These are phyloP conservation scores for Suillus subalutaceus DNA, from an alignment of 768 basidiomycete species.

Conservation along the genomic window DNA sequence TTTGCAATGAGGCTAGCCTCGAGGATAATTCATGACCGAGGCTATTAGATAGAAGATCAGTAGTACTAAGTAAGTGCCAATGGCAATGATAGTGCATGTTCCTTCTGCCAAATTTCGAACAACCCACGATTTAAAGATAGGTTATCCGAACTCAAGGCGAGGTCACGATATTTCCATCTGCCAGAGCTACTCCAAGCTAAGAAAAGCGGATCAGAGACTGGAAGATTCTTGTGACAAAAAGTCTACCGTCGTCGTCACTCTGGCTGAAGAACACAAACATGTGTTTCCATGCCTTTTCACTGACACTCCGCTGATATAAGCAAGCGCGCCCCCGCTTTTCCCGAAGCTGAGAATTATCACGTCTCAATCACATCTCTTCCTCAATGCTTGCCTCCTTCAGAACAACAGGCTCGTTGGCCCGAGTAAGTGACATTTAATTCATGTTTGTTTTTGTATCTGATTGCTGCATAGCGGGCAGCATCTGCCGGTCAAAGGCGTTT, in stretches of 20 bases:
- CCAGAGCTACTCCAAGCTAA: conserved; percentile 58
- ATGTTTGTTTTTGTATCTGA: neutral
- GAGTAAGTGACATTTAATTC: conserved; percentile 43
- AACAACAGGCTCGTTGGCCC: conserved; percentile 65
- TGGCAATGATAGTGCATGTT: conserved; percentile 42
- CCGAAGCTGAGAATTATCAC: conserved; percentile 17
- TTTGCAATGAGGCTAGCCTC: conserved; percentile 23
- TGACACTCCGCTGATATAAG: conserved; percentile 45
- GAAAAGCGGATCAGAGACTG: conserved; percentile 71
- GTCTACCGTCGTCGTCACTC: conserved; percentile 83
- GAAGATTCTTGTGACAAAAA: conserved; percentile 39
- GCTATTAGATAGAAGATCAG: conserved; percentile 6
- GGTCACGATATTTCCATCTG: conserved; percentile 49
- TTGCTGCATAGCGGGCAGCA: conserved; percentile 46
- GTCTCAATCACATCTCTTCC: conserved; percentile 15
- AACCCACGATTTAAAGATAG: conserved; percentile 50
- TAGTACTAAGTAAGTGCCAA: neutral
- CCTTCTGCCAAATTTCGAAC: conserved; percentile 83
- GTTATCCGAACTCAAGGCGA: conserved; percentile 82
- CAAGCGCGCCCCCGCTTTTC: conserved; percentile 19
- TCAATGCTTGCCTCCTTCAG: conserved; percentile 69
- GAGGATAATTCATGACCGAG: conserved; percentile 17
- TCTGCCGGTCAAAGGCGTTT: conserved; percentile 87
- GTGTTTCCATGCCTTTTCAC: conserved; percentile 9
- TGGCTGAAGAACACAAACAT: conserved; percentile 40